A percentile compares a stretch with the other conserved stretches of the same genome.
Evolutionary conservation across 495 filamentous ascomycete genomes (phyloP).

Genomic region (Hypoxylon fragiforme): DNA sequence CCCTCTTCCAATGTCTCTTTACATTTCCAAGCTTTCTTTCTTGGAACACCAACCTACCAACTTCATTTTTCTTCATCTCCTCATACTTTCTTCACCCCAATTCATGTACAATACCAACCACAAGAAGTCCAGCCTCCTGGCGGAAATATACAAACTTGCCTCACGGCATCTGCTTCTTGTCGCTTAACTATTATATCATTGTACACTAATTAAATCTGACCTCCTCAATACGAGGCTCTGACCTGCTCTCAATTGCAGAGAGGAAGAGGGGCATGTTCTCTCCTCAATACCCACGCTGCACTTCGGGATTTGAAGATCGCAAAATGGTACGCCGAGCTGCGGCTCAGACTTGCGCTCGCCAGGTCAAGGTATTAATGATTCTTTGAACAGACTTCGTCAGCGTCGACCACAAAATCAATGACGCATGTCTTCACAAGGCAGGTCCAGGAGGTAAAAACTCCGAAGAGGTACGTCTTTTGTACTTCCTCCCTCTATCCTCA

Average conservation of each 20-base stretch:
- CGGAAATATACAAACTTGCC: constrained; percentile 11
- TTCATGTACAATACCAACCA: constrained; percentile 6
- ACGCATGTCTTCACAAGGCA: constrained; percentile 76
- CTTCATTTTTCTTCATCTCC: background rate
- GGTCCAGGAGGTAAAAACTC: constrained; percentile 81
- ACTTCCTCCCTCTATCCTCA: constrained; percentile 20
- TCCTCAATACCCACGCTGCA: constrained; percentile 14
- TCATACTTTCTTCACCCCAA: background rate
- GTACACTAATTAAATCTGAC: background rate
- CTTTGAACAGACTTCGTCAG: constrained; percentile 60
- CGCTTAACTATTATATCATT: no score
- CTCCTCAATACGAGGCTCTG: background rate
- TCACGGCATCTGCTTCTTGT: constrained; percentile 3
- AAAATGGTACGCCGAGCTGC: constrained; percentile 26
- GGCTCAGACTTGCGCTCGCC: background rate
- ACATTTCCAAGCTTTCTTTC: background rate
- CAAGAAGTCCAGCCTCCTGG: constrained; percentile 9
- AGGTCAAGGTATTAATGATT: constrained; percentile 14
- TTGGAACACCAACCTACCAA: background rate
- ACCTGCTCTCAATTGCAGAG: no score
- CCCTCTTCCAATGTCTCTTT: background rate
- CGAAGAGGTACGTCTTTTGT: constrained; percentile 74
- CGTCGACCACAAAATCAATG: constrained; percentile 67
- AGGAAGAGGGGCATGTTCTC: constrained; percentile 23
- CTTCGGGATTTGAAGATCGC: constrained; percentile 15